These are phyloP conservation scores for Chrysoporthe puriensis DNA, from an alignment of 2,329 filamentous ascomycete species.

Conservation along the genomic window DNA sequence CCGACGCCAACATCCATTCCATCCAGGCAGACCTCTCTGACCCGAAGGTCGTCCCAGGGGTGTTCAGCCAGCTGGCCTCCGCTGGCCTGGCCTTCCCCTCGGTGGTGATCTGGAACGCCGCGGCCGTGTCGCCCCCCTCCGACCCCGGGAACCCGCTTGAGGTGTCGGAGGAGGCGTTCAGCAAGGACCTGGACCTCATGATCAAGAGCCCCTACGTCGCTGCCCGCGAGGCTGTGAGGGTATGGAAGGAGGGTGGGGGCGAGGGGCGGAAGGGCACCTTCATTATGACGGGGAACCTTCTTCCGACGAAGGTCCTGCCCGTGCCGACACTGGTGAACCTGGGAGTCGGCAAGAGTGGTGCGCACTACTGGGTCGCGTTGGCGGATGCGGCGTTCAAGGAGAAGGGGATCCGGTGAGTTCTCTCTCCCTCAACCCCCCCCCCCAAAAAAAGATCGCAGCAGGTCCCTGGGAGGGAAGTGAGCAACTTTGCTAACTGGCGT, in stretches of 20 bases:
- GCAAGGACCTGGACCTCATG: conserved; percentile 21
- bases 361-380: conserved; percentile 21
- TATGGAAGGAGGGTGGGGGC: conserved; percentile 15
- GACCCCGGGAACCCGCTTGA: conserved; percentile 26
- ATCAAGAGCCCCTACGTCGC: conserved; percentile 25
- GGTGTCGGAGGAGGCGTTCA: conserved; percentile 15
- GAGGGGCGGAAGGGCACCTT: conserved; percentile 21
- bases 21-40: conserved; percentile 27
- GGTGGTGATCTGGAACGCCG: conserved; percentile 29
- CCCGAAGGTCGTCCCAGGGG: conserved; percentile 4
- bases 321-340: conserved; percentile 15
- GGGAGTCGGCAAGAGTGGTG: conserved; percentile 24
- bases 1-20: conserved; percentile 12
- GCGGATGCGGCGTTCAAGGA: conserved; percentile 24
- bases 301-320: conserved; percentile 17
- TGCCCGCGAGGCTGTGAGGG: conserved; percentile 23
- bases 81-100: conserved; percentile 19
- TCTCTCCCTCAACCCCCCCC: not conserved
- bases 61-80: conserved; percentile 13
- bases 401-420: conserved; percentile 27
- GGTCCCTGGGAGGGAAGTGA: not conserved
- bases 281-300: conserved; percentile 27
- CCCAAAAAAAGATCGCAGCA: not conserved
- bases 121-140: conserved; percentile 12
- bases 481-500: conserved; percentile 5